Evolutionary conservation across 2,329 filamentous ascomycete species (phyloP).

Genomic region (Verticillium albo-atrum): DNA sequence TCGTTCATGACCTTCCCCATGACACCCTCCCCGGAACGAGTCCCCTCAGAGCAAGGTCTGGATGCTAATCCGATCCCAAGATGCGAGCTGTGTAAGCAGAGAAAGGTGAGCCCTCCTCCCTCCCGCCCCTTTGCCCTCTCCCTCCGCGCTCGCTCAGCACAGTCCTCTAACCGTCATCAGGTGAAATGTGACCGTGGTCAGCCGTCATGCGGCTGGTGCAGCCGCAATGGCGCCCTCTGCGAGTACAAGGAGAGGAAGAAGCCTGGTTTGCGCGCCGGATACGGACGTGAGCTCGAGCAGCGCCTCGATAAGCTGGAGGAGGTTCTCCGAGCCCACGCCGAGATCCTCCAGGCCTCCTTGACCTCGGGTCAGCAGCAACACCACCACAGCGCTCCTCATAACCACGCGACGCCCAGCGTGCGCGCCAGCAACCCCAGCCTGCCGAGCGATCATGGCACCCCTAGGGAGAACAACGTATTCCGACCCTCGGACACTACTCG

Average conservation of each 20-base stretch:
- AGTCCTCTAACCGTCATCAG: slow-evolving; percentile 26
- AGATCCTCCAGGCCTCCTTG: slow-evolving; percentile 58
- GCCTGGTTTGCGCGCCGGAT: slow-evolving; percentile 61
- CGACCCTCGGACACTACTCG: slow-evolving; percentile 43
- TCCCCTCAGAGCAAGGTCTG: slow-evolving; percentile 12
- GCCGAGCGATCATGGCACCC: slow-evolving; percentile 53
- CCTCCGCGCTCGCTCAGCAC: not conserved
- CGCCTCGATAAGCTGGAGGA: slow-evolving; percentile 66
- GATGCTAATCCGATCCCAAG: slow-evolving; percentile 40
- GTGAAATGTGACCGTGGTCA: slow-evolving; percentile 74
- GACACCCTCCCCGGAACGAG: slow-evolving; percentile 12
- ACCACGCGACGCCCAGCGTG: slow-evolving; percentile 32
- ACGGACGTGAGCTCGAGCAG: slow-evolving; percentile 69
- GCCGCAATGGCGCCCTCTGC: slow-evolving; percentile 56
- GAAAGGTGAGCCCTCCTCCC: slow-evolving; percentile 56
- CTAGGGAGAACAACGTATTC: slow-evolving; percentile 45
- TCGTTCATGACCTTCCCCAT: slow-evolving; percentile 4
- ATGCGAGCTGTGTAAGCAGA: slow-evolving; percentile 74
- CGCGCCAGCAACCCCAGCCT: slow-evolving; percentile 46
- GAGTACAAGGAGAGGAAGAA: slow-evolving; percentile 68
- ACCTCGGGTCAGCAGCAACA: slow-evolving; percentile 27
- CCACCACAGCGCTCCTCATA: slow-evolving; percentile 18
- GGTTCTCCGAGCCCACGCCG: slow-evolving; percentile 60
- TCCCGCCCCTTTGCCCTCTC: not conserved
- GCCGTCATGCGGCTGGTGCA: slow-evolving; percentile 67